Conservation (phyloP, 495 filamentous ascomycete genomes). For the Schizothecium vesticola region DNA sequence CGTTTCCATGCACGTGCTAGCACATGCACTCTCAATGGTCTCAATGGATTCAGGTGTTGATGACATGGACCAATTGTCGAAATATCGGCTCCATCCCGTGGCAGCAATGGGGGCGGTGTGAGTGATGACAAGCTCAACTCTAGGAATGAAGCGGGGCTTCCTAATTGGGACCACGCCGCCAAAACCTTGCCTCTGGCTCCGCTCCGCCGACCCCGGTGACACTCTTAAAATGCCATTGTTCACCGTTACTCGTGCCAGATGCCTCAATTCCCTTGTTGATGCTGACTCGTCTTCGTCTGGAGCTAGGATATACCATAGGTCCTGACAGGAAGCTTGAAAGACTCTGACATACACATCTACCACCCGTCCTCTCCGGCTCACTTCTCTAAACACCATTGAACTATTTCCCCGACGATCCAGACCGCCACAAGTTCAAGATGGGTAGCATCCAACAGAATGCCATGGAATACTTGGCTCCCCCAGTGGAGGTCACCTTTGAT, state of each 20-base stretch:
- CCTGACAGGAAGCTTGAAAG: background rate
- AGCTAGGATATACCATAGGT: background rate
- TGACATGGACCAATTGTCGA: background rate
- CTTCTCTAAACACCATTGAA: background rate
- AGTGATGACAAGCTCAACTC: background rate
- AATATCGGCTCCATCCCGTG: background rate
- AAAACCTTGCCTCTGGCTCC: background rate
- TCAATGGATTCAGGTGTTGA: background rate
- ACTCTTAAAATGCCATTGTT: background rate
- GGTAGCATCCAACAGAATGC: conserved; percentile 8
- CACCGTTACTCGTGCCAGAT: background rate
- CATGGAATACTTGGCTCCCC: conserved; percentile 48
- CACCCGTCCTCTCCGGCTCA: background rate
- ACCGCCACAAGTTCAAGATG: conserved; percentile 9
- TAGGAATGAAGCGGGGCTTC: conserved; percentile 14
- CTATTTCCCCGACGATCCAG: background rate
- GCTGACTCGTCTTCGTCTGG: background rate
- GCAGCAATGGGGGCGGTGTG: background rate
- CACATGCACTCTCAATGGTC: background rate
- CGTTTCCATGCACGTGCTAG: background rate
- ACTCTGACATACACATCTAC: background rate
- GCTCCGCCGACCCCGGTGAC: background rate
- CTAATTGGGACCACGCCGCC: conserved; percentile 4
- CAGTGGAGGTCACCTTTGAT: conserved; percentile 57
- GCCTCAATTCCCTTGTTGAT: background rate